Evolutionary conservation across 768 basidiomycete genomes (phyloP).

Genomic region (Leccinum truebloodii): DNA sequence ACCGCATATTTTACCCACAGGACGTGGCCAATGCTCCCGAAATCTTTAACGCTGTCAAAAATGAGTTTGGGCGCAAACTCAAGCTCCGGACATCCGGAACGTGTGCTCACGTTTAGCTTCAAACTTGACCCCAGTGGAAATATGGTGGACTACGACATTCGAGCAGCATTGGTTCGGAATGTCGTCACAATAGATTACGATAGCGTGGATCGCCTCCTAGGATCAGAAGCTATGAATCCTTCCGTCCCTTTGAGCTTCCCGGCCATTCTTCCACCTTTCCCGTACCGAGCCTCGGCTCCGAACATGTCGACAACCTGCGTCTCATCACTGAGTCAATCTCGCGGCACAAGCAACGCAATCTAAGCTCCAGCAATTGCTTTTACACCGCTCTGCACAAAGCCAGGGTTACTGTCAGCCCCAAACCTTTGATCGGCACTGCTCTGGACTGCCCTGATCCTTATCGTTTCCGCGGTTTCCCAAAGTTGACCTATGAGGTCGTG

Average conservation of each 20-base stretch:
- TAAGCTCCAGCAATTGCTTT: conserved; percentile 25
- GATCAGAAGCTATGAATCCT: conserved; percentile 17
- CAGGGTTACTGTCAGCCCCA: conserved; percentile 30
- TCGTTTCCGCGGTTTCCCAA: conserved; percentile 51
- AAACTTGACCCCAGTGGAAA: conserved; percentile 62
- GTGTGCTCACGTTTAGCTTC: conserved; percentile 78
- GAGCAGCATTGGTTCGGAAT: conserved; percentile 74
- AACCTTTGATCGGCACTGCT: conserved; percentile 35
- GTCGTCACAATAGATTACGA: conserved; percentile 66
- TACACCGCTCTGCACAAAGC: conserved; percentile 27
- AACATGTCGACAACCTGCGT: conserved; percentile 32
- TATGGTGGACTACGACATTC: conserved; percentile 69
- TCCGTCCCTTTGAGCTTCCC: conserved; percentile 24
- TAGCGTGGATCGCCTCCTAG: conserved; percentile 57
- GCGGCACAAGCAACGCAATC: conserved; percentile 25
- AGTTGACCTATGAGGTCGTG: conserved; percentile 46
- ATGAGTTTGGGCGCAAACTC: conserved; percentile 48
- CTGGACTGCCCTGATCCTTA: conserved; percentile 30
- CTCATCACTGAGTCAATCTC: conserved; percentile 32
- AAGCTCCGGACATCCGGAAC: conserved; percentile 42
- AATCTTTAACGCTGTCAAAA: conserved; percentile 46
- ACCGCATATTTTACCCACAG: conserved; percentile 68
- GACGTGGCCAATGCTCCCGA: conserved; percentile 74
- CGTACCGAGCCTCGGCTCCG: conserved; percentile 9
- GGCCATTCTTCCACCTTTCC: conserved; percentile 2